Evolutionary conservation across 73 alveolate genomes (phyloP), one percentile per base, ranked within the genome.

Genomic region (Blepharisma japonicum): DNA sequence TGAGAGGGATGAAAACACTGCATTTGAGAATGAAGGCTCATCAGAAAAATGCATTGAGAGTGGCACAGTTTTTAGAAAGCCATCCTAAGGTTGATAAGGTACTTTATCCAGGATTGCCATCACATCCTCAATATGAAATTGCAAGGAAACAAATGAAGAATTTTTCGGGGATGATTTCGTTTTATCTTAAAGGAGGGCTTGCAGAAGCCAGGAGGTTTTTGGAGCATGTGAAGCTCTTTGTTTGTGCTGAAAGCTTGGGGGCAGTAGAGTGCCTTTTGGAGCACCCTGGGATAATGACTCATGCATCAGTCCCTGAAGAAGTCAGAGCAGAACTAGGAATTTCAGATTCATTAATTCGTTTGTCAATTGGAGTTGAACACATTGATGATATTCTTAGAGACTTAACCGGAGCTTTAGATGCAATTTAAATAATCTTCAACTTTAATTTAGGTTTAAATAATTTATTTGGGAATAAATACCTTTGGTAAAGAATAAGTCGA

Each of bases 101-200:
- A 18, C 80, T 85, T 72, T 96, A 96, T 83, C 99, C 99, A 6
- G 98, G 99, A 55, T 91, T 97, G 7, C 91, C 90, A 61, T 87
- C 98, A 6, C 97, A 86, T 82, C 97, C 96, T 8, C 88, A 89
- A 71, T 89, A 96, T 79, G 98, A 91, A 68, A 78, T 96, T 55
- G 98, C 98, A 6, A 90, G 86, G 86, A 97, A 92, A 86, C 91
- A 92, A 83, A 74, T 80, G 77, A 92, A 91, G 78, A 94, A 96
- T 11, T 84, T 87, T 56, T 96, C 97, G 0, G 96, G 96, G 27
- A 91, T 94, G 91, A 87, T 95, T 45, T 81, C 98, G 6, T 91
- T 91, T 78, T 89, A 81, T 80, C 72, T 92, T 77, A 91, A 91
- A 82, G 94, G 96, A 55, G 94, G 91, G 4, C 83, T 94, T 55